Conservation (phyloP, 257 asterid species). For the Gardenia jasminoides region DNA sequence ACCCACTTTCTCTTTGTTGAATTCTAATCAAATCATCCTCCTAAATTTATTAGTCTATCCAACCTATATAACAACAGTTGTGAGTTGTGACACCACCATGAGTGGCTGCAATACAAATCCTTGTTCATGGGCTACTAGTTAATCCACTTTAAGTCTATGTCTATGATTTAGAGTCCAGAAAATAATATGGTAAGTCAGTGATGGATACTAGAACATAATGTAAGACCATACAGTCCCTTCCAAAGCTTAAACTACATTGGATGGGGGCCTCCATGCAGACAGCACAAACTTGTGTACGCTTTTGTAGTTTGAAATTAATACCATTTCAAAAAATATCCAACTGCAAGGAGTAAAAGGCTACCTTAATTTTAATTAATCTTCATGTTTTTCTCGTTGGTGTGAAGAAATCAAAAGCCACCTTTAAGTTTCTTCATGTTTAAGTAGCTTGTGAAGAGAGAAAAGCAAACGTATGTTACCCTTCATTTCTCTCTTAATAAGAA, state of each 20-base stretch:
- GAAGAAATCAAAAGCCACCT: neutral
- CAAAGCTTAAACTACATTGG: neutral
- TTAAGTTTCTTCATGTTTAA: neutral
- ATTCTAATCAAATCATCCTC: neutral
- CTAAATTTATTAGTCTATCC: constrained; percentile 4
- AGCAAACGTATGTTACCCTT: constrained; percentile 3
- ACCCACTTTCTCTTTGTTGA: constrained; percentile 1
- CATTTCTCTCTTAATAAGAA: neutral
- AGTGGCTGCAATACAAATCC: constrained; percentile 7
- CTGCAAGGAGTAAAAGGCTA: neutral
- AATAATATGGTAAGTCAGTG: neutral
- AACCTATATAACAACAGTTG: constrained; percentile 9
- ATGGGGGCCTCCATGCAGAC: neutral
- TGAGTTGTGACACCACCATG: constrained; percentile 32
- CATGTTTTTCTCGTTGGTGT: neutral
- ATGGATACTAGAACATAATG: neutral
- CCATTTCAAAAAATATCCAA: neutral
- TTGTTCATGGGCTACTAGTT: neutral
- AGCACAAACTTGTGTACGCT: neutral
- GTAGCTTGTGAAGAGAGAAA: constrained; percentile 22
- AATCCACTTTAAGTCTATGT: neutral
- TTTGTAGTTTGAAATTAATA: neutral
- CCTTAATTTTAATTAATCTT: neutral
- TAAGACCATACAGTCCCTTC: neutral
- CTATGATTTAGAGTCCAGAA: neutral